Evolutionary conservation across 78 protist genomes (phyloP).

Genomic region (Chrysochromulina parva): DNA sequence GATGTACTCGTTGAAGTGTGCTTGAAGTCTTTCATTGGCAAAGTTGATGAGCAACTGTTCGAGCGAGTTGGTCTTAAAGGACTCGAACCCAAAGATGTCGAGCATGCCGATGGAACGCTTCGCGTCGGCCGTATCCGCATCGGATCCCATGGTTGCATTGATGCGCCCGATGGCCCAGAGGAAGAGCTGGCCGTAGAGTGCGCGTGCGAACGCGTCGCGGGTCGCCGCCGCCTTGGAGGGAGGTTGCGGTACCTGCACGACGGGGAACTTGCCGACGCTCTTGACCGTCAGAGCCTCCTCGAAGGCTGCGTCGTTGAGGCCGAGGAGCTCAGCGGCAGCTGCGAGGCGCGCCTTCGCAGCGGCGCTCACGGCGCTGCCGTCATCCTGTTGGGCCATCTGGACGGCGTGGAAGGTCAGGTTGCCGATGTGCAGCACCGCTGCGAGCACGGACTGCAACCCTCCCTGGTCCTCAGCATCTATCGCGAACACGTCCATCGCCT

Average conservation of each 20-base stretch:
- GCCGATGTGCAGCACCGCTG: not conserved
- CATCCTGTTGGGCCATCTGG: not conserved
- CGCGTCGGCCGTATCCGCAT: not conserved
- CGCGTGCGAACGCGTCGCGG: conserved; percentile 80
- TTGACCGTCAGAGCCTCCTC: not conserved
- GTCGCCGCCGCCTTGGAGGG: conserved; percentile 33
- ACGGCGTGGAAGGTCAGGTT: conserved; percentile 4
- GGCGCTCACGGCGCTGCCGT: not conserved
- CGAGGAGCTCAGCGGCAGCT: not conserved
- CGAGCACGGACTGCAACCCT: not conserved
- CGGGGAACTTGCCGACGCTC: conserved; percentile 21
- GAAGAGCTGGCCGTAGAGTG: conserved; percentile 78
- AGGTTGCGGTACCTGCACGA: conserved; percentile 7
- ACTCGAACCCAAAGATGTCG: conserved; percentile 24
- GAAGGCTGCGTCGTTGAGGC: not conserved
- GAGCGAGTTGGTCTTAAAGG: not conserved
- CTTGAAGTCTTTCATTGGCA: conserved; percentile 90
- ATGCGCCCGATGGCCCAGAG: conserved; percentile 59
- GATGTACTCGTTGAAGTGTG: not conserved
- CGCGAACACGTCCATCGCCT: not conserved
- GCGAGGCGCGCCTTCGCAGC: not conserved
- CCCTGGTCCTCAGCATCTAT: not conserved
- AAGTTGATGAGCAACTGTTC: conserved; percentile 85
- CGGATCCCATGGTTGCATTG: not conserved
- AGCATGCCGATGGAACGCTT: not conserved